These are phyloP conservation scores for Paspalum notatum DNA, from an alignment of 176 grass and related monocot genomes.

Conservation along the genomic window DNA sequence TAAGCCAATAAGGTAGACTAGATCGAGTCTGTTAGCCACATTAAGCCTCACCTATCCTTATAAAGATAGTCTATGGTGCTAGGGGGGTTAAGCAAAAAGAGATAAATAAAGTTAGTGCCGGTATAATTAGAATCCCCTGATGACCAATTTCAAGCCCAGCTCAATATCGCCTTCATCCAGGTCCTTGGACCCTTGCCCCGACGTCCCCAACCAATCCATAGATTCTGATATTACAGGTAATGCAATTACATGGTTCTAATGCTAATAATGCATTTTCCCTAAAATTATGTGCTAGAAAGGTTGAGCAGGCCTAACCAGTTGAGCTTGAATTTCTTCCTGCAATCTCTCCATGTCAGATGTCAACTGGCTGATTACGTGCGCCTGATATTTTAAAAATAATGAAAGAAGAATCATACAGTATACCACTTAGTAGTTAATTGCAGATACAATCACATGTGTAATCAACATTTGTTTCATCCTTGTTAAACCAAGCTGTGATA, in stretches of 20 bases:
- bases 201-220: background rate
- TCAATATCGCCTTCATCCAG: background rate
- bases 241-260: constrained; percentile 18
- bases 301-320: constrained; percentile 62
- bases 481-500: constrained; percentile 16
- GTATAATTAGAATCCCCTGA: background rate
- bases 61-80: background rate
- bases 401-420: constrained; percentile 8
- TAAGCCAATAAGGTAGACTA: constrained; percentile 3
- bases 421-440: background rate
- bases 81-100: background rate
- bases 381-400: constrained; percentile 51
- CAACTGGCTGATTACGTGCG: constrained; percentile 82
- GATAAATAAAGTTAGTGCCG: background rate
- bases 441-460: constrained; percentile 5
- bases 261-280: background rate
- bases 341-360: constrained; percentile 91
- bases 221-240: background rate
- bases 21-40: background rate
- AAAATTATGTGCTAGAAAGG: constrained; percentile 35
- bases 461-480: constrained; percentile 15
- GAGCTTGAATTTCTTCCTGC: constrained; percentile 90
- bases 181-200: background rate
- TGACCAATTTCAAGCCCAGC: background rate
- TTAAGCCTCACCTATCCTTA: constrained; percentile 2